Evolutionary conservation across 768 basidiomycete genomes (phyloP), one percentile per base, ranked within the genome.

Genomic region (Mycena rosella): DNA sequence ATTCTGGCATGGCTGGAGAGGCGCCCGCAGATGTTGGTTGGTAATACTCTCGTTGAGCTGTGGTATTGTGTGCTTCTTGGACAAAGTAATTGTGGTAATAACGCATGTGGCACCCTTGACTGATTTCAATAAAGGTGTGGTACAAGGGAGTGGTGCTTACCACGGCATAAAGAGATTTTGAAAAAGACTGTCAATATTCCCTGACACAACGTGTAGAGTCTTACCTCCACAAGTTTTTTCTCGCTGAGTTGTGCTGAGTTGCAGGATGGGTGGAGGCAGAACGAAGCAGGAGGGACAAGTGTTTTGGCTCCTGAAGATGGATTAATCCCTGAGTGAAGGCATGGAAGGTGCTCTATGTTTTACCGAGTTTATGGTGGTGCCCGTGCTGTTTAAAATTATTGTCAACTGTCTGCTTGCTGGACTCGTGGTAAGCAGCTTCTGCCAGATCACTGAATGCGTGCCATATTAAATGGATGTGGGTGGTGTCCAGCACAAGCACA

Each of bases 21-120:
- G 5, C 32, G 11, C 6, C 5, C 6, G 32, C 32, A 34, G 32
- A 34, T 34, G 5, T 5, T 5, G 32, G 32, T 11, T 11, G 1
- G 14, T 60, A 60, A 17, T 60, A 60, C 8, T 48, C 22, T 2
- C 32, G 45, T 10, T 22, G 45, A 0, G 57, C 57, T 0, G 30
- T 20, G 0, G 24, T n/a, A 3, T 36, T 17, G 4, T 34, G 1
- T 1, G 55, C 58, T 20, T 49, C n/a, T 11, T 34, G 11, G 7
- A 65, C 63, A 30, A 0, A 58, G 15, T 65, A 65, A 26, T 65
- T 65, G 27, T 26, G 56, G 32, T 65, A 45, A n/a, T 58, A 65
- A 0, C 56, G 63, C 0, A 56, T 65, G 8, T 17, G 3, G 47
- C 63, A 65, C 2, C 5, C 63, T 63, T n/a, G n/a, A n/a, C n/a